Conservation (phyloP, 306 rosid genomes). For the Sesbania bispinosa region DNA sequence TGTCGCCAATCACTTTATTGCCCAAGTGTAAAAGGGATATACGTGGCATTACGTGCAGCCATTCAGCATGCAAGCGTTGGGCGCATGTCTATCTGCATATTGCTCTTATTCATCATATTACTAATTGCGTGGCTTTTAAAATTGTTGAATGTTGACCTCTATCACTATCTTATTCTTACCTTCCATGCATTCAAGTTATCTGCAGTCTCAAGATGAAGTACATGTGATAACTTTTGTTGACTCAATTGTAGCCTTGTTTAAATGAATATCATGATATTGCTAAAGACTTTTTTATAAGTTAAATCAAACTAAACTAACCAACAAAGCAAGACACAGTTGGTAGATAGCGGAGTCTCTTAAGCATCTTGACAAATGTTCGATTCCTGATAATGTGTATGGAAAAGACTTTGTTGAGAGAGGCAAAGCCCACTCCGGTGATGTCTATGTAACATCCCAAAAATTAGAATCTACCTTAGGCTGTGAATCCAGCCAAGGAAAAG, state of each 20-base stretch:
- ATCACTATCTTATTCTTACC: background rate
- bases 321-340: no score
- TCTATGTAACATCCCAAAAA: no score
- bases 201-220: background rate
- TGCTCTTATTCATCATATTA: background rate
- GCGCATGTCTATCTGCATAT: background rate
- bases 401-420: no score
- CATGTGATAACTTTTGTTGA: constrained; percentile 11
- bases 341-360: no score
- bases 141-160: constrained; percentile 22
- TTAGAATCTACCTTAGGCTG: no score
- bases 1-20: background rate
- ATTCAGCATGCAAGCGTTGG: constrained; percentile 5
- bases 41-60: constrained; percentile 15
- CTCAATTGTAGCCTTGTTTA: background rate
- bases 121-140: background rate
- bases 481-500: no score
- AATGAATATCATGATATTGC: background rate
- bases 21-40: background rate
- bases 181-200: background rate
- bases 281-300: background rate
- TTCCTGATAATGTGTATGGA: no score
- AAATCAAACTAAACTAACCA: no score
- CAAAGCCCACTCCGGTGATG: no score
- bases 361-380: no score